A percentile compares a stretch with the other conserved stretches of the same genome.
Conservation (phyloP, 306 rosid genomes). For the Boehmeria nivea region DNA sequence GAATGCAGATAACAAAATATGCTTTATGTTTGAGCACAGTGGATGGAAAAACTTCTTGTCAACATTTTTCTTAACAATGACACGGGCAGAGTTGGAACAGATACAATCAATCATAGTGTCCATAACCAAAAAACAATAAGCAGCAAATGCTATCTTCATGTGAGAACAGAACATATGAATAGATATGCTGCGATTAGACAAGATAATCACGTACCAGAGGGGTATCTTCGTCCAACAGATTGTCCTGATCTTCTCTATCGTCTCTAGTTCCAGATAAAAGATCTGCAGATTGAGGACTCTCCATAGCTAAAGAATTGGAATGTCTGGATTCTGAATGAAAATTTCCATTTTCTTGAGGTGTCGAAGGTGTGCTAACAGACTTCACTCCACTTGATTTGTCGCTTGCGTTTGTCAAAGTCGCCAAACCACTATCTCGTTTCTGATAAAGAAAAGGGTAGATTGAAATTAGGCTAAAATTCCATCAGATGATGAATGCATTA, state of each 20-base stretch:
- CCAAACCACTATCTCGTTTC: slow-evolving; percentile 81
- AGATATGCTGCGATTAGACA: no score
- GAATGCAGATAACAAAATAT: neutral
- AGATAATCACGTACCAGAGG: slow-evolving; percentile 74
- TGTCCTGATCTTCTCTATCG: slow-evolving; percentile 54
- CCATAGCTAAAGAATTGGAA: slow-evolving; percentile 64
- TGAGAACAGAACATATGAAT: no score
- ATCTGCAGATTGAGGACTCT: slow-evolving; percentile 75
- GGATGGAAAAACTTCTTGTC: neutral
- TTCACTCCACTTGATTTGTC: slow-evolving; percentile 91
- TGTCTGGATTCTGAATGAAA: slow-evolving; percentile 55
- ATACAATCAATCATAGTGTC: no score
- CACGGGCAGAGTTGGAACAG: no score
- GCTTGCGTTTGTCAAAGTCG: slow-evolving; percentile 55
- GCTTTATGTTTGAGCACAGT: neutral
- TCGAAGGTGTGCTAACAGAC: slow-evolving; percentile 81
- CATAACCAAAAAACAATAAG: no score
- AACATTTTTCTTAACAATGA: no score
- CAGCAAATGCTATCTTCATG: no score
- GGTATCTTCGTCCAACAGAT: slow-evolving; percentile 66
- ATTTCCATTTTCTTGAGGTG: slow-evolving; percentile 77
- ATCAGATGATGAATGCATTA: neutral
- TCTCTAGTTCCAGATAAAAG: slow-evolving; percentile 60
- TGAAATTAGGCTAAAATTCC: slow-evolving; percentile 7
- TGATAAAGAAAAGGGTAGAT: slow-evolving; percentile 32